Base-by-base conservation (phyloP, 352 stramenopile genomes). In the Halophytophthora polymorphica region DNA sequence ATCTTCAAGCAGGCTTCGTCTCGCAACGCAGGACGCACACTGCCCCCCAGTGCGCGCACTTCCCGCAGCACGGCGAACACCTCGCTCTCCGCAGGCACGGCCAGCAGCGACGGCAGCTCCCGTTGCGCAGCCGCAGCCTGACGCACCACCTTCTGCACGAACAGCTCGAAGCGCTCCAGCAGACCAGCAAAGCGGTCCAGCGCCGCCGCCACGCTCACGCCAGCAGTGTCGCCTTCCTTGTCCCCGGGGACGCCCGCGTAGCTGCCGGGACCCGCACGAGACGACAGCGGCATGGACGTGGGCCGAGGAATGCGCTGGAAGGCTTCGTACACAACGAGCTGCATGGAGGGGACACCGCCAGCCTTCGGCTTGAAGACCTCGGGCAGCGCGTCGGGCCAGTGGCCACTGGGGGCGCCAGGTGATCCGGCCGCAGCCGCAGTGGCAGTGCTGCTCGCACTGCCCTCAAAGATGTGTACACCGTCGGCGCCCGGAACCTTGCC, bases 251-350 rank as follows among this genome's bases (percentile, higher is more conserved):
- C 66, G n/a, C 50, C 60, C 6, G 64, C 50, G 45, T 69, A 73
- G 19, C 60, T 52, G 3, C 58, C 56, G 47, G 64, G 50, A 17
- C 64, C 70, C 5, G 69, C 50, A 54, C 81, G 80, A 38, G 77
- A 81, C 18, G 64, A 72, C 36, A 91, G 75, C 37, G 91, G 80
- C 73, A 97, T 92, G 28, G 83, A 90, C 21, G 87, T 91, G 33
- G 93, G 93, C 29, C 96, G 85, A 21, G 95, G 90, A 33, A 97
- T 95, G 45, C 95, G 85, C 66, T 98, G 93, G 66, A 99, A 99
- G 12, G 94, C 95, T 55, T 99, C 96, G 62, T 99, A 99, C 18
- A 99, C 93, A 5, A 97, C 77, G 29, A 99, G 83, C 59, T 99
- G 96, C 40, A 97, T 83, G 18, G 88, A 74, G 15, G 86, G 77